Base-by-base conservation (phyloP, 1,139 yeast genomes). In the Hyphopichia fennica region DNA sequence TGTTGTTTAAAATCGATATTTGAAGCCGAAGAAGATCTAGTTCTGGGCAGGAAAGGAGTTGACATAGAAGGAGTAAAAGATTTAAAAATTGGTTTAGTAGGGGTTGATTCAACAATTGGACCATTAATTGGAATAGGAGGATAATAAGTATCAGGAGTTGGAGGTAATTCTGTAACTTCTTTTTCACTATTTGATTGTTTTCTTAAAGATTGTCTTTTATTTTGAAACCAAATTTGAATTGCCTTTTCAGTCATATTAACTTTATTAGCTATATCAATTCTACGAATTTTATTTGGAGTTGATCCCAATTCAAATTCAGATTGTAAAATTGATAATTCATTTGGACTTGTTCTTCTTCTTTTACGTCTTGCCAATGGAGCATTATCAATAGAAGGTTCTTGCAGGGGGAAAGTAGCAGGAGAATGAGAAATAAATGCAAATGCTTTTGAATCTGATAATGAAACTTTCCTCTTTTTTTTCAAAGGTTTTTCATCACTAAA, bases 151-250 rank as follows among this genome's bases (percentile, higher is more conserved):
- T 38, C 41, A 10, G 75, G 70, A 20, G 72, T 67, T 15, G 76
- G 72, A 27, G 75, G 77, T 48, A 72, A 64, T 45, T 66, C 76
- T 3, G 75, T 69, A 38, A 73, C 59, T 54, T 74, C 79, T 52
- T 61, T 68, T 48, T 74, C 78, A 38, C 55, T 47, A 42, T 56
- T 60, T 44, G 60, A 57, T 49, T 68, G 77, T 53, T 81, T 83
- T 51, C 95, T 81, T 50, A 83, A 66, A 35, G 90, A 79, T 67
- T 93, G 99, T 63, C 99, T 82, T 62, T 83, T 87, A 65, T 93
- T 93, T 66, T 93, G 99, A 66, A 93, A 93, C 99, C 99, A 93
- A 50, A 93, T 89, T 67, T 93, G 98, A 25, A 93, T 96, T 1
- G 97, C 96, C 62, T 90, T 90, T 62, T 90, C 97, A n/a, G 93